Percentiles rank a stretch among this genome's conserved stretches.
phyloP scores from a whole-genome alignment of 2,329 filamentous ascomycete species.

The Fusarium mundagurra region DNA sequence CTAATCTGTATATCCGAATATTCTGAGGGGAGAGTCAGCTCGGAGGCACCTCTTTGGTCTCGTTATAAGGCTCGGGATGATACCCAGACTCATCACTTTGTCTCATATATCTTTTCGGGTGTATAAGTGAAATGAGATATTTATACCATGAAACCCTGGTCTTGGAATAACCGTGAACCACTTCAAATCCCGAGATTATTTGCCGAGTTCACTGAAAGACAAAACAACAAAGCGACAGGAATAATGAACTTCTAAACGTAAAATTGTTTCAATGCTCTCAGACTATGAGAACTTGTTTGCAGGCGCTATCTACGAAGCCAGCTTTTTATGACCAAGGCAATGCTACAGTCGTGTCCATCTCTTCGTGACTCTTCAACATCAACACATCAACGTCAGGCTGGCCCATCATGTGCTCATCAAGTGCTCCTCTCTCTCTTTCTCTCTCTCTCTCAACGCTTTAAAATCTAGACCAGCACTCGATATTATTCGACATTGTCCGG shows the following conservation, averaged over 20 bases:
- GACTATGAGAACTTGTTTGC: slow-evolving; percentile 7
- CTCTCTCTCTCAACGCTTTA: slow-evolving; percentile 47
- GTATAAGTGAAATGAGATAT: not conserved
- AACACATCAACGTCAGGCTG: slow-evolving; percentile 28
- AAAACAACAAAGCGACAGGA: not conserved
- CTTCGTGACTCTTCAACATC: slow-evolving; percentile 24
- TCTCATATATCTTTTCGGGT: not conserved
- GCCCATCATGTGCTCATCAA: slow-evolving; percentile 40
- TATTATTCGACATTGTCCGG: slow-evolving; percentile 53
- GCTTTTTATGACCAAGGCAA: slow-evolving; percentile 14
- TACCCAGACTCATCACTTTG: not conserved
- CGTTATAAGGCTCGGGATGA: not conserved
- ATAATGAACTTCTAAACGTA: slow-evolving; percentile 9
- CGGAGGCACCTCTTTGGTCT: not conserved
- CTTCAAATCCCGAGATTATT: not conserved
- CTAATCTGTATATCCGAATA: slow-evolving; percentile 5
- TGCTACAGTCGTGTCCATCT: slow-evolving; percentile 18
- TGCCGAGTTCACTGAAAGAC: not conserved
- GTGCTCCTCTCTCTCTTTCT: slow-evolving; percentile 38
- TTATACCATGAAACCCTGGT: not conserved
- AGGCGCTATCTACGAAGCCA: slow-evolving; percentile 26
- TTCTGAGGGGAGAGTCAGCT: not conserved
- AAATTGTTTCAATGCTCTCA: slow-evolving; percentile 19
- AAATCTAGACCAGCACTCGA: slow-evolving; percentile 50
- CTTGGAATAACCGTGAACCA: not conserved